Conservation (phyloP, 495 filamentous ascomycete genomes). For the Daldinia bambusicola region DNA sequence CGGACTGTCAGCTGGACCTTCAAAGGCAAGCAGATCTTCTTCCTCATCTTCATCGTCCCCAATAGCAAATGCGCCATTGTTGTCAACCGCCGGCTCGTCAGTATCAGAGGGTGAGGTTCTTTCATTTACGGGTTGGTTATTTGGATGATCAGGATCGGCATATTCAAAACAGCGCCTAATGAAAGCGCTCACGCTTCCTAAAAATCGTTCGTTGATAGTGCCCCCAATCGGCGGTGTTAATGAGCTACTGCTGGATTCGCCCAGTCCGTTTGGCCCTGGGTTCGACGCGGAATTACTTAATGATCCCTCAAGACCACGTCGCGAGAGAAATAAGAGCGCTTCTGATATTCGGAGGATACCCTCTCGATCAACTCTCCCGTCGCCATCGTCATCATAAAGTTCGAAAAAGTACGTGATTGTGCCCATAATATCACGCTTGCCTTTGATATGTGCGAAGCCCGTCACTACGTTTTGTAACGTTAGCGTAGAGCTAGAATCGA, state of each 20-base stretch:
- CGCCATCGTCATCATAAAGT: constrained; percentile 91
- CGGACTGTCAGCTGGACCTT: constrained; percentile 53
- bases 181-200: constrained; percentile 92
- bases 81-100: constrained; percentile 40
- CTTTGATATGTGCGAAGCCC: constrained; percentile 89
- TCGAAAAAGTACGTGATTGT: constrained; percentile 98
- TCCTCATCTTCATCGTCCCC: constrained; percentile 75
- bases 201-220: constrained; percentile 77
- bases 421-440: constrained; percentile 93
- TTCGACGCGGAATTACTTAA: constrained; percentile 63
- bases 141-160: constrained; percentile 88
- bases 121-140: constrained; percentile 57
- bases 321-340: constrained; percentile 89
- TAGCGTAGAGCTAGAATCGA: constrained; percentile 75
- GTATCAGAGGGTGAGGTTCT: constrained; percentile 35
- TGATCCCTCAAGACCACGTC: constrained; percentile 81
- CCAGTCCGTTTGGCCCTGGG: constrained; percentile 49
- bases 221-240: constrained; percentile 53
- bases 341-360: constrained; percentile 96
- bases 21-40: constrained; percentile 72
- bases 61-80: constrained; percentile 72
- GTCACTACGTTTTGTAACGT: constrained; percentile 91
- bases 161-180: constrained; percentile 98
- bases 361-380: constrained; percentile 95
- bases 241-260: constrained; percentile 42